phyloP scores from a whole-genome alignment of 2,329 filamentous ascomycete genomes.

The Apiospora saccharicola region DNA sequence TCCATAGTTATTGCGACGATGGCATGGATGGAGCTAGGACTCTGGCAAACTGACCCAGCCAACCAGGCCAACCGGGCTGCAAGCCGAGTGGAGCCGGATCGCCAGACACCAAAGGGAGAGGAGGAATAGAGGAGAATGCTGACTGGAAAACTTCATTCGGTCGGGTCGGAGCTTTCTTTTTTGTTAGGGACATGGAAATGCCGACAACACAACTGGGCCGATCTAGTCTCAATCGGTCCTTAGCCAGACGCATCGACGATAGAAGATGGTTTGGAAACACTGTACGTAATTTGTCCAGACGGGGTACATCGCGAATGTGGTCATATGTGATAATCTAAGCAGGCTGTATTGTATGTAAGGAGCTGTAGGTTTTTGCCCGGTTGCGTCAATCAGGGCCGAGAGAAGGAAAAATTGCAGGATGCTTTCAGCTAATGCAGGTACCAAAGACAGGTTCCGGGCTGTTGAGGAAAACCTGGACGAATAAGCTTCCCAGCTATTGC shows the following conservation, averaged over 20 bases:
- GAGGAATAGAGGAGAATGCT: background rate
- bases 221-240: background rate
- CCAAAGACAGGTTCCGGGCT: slow-evolving; percentile 1
- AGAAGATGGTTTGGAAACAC: background rate
- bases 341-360: slow-evolving; percentile 6
- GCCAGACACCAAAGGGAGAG: background rate
- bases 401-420: background rate
- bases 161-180: slow-evolving; percentile 7
- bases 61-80: background rate
- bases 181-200: slow-evolving; percentile 2
- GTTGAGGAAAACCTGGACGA: background rate
- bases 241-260: slow-evolving; percentile 5
- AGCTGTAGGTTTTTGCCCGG: background rate
- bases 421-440: slow-evolving; percentile 18
- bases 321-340: background rate
- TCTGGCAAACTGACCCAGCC: background rate
- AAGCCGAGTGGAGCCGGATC: slow-evolving; percentile 14
- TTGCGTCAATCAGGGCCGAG: background rate
- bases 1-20: background rate
- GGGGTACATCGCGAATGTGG: background rate
- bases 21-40: background rate
- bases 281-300: slow-evolving; percentile 11
- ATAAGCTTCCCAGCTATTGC: slow-evolving; percentile 13
- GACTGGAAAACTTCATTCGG: background rate
- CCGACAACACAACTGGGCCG: background rate